phyloP scores from a whole-genome alignment of 352 stramenopile species.

The Globisporangium abappressorium region DNA sequence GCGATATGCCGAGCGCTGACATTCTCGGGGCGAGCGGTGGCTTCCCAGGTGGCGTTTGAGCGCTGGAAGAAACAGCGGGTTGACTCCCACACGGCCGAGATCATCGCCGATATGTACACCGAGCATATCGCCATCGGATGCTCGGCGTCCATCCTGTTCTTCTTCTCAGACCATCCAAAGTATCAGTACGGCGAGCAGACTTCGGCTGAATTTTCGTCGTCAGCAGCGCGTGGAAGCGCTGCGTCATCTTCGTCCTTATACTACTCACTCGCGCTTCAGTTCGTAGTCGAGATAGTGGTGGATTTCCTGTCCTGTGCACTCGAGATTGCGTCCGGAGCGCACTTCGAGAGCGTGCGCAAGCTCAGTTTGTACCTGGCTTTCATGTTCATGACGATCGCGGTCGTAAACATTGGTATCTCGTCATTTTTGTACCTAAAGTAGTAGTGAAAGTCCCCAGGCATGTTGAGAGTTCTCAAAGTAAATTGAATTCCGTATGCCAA shows the following conservation, averaged over 20 bases:
- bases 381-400: conserved; percentile 26
- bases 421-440: conserved; percentile 32
- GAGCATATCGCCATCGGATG: conserved; percentile 50
- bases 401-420: conserved; percentile 39
- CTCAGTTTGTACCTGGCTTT: conserved; percentile 28
- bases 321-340: not conserved
- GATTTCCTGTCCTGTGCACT: conserved; percentile 8
- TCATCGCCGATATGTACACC: conserved; percentile 43
- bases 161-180: conserved; percentile 32
- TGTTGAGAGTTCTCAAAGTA: too few species aligned
- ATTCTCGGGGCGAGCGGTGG: not conserved
- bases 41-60: conserved; percentile 14
- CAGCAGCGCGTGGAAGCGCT: not conserved
- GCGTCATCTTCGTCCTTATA: not conserved
- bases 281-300: conserved; percentile 5
- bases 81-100: conserved; percentile 30
- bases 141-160: conserved; percentile 42
- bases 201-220: not conserved
- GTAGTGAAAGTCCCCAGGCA: not conserved
- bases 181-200: conserved; percentile 15
- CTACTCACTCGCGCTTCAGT: not conserved
- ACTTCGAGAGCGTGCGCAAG: conserved; percentile 21
- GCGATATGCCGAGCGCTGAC: not conserved
- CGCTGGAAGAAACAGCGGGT: conserved; percentile 26
- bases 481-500: too few species aligned